Base-by-base conservation (phyloP, 345 rosid species). In the Capsella bursapastoris region DNA sequence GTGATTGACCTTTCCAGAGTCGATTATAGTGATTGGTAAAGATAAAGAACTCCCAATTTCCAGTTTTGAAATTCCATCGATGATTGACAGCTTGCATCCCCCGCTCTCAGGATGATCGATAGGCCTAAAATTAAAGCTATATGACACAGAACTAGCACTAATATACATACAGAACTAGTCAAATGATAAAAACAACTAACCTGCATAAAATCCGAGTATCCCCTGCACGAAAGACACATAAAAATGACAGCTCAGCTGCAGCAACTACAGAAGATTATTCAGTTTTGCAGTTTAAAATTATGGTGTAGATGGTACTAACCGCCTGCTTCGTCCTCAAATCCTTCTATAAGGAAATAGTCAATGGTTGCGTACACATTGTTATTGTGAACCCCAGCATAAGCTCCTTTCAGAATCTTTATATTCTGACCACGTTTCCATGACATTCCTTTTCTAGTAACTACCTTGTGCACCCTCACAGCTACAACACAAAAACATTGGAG, bases 161-260 rank as follows among this genome's bases (percentile, higher is more conserved):
- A 35, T 28, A 15, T 65, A 59, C 49, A 15, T 65, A 59, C 49
- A 55, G 11, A 53, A 41, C 48, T 29, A 34, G 28, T 43, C 6
- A 66, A 14, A 28, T 41, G 50, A 43, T 57, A 45, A 62, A 22
- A 28, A 10, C 14, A 68, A 34, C 8, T 47, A 63, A 89, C 97
- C 97, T 91, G 92, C 91, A 91, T 77, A 91, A 66, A 57, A 89
- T 83, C 50, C 86, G 75, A 74, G 90, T 89, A 57, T 85, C 95
- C 68, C 91, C 97, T 89, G 71, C 57, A 28, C 27, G 57, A 35
- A 43, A 78, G 27, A 48, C 32, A 79, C 2, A 66, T 18, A 25
- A 53, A 73, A 15, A 34, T 55, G 37, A 44, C 16, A 68, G 14
- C 5, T 49, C 51, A 59, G 37, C 44, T 16, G 43, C 14, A 62